Percentiles rank a stretch among this genome's conserved stretches.
These are phyloP conservation scores for Hirsutella minnesotensis DNA, from an alignment of 2,329 filamentous ascomycete genomes.

Conservation along the genomic window DNA sequence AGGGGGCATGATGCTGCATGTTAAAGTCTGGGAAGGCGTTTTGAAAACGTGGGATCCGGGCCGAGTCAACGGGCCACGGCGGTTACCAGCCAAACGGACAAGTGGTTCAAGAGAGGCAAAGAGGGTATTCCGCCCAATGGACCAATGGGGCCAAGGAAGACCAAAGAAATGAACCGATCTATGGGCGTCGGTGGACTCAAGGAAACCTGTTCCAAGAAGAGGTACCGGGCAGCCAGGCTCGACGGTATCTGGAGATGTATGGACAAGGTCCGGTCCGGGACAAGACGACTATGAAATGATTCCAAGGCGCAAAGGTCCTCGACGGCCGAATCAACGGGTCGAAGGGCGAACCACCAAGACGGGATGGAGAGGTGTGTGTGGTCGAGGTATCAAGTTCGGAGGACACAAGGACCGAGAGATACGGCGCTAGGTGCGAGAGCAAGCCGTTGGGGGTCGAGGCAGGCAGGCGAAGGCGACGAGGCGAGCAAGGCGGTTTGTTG, in stretches of 20 bases:
- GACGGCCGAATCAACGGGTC: constrained; percentile 41
- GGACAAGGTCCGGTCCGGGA: background rate
- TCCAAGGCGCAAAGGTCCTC: constrained; percentile 8
- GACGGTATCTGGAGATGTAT: background rate
- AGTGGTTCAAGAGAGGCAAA: background rate
- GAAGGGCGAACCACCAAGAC: constrained; percentile 12
- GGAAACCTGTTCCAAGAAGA: constrained; percentile 1
- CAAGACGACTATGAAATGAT: constrained; percentile 1
- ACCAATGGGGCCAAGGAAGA: background rate
- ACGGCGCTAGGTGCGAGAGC: background rate
- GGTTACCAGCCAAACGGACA: background rate
- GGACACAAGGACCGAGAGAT: background rate
- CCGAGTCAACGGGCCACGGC: constrained; percentile 7
- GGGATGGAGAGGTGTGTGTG: no score
- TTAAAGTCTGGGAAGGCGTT: constrained; percentile 20
- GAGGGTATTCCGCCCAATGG: background rate
- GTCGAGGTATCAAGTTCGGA: no score
- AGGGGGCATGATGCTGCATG: constrained; percentile 48
- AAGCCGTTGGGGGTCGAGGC: no score
- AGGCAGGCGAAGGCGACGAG: background rate
- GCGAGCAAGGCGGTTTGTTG: background rate
- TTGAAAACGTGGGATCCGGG: constrained; percentile 4
- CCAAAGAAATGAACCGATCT: background rate
- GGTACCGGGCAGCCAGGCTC: background rate
- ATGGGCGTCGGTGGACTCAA: background rate